phyloP scores from a whole-genome alignment of 176 grass and related monocot species.

The maize (Zea mays) region Zm-B73-REFERENCE-NAM-5.0 NC_050101.1:173052001-173052500 shows the following conservation, averaged over 20 bases:
- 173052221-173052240: conserved; percentile 26
- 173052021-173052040: conserved; percentile 90
- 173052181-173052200: conserved; percentile 96
- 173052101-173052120: neutral
- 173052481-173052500: conserved; percentile 82
- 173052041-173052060: conserved; percentile 82
- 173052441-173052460: conserved; percentile 68
- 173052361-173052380: conserved; percentile 50
- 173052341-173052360: conserved; percentile 57
- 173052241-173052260: conserved; percentile 14
- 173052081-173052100: conserved; percentile 21
- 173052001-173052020: conserved; percentile 52
- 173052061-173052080: conserved; percentile 41
- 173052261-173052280: neutral
- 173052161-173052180: conserved; percentile 61
- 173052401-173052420: conserved; percentile 63
- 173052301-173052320: conserved; percentile 83
- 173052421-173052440: conserved; percentile 60
- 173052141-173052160: conserved; percentile 50
- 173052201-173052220: conserved; percentile 56
- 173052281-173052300: neutral
- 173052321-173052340: conserved; percentile 82
- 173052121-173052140: conserved; percentile 73
- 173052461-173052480: conserved; percentile 61
- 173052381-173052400: conserved; percentile 74